Base-by-base conservation (phyloP, 805 yeast species). In the Wickerhamiella sorbophila region DNA sequence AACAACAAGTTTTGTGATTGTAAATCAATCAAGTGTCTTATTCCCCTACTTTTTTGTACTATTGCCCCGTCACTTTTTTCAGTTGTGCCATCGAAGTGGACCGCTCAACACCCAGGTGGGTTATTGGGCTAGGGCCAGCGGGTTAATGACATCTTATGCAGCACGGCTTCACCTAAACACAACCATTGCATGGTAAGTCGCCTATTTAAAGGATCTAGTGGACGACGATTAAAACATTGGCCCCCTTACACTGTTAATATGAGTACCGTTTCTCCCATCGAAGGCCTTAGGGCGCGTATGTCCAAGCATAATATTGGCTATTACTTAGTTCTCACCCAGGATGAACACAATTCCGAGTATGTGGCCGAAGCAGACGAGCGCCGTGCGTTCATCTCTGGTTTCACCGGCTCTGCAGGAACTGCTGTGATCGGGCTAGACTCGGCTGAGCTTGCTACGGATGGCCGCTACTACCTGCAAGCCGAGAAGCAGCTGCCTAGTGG, bases 401-500 rank as follows among this genome's bases (percentile, higher is more conserved):
- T 88, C 62, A 79, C 88, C 10, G 98, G 97, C 1, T 77, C 88
- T 38, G 94, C 96, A 2, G 98, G 97, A 19, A 65, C 84, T 18
- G 96, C 95, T 1, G 71, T 91, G n/a, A 70, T 88, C 16, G 77
- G 94, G 4, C 57, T 65, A 35, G 67, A 68, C 41, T 72, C 74
- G 37, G 93, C 95, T 12, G 82, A 80, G 0, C 63, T 91, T 39
- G 76, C 94, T 6, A 91, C 98, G 0, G 98, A 91, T 61, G 97
- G 97, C 1, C 70, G 98, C 49, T 91, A 91, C 63, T 91, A 85
- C 59, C 66, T 83, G 45, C 98, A 91, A 62, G 97, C 97, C 1
- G 74, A 71, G 18, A 74, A 78, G 44, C 91, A 91, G 62, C 65
- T 91, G 42, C 93, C 84, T 57, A 54, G 61, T 31, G 75, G 76